These are phyloP conservation scores for Neurospora pannonica DNA, from an alignment of 495 filamentous ascomycete genomes.

Conservation along the genomic window DNA sequence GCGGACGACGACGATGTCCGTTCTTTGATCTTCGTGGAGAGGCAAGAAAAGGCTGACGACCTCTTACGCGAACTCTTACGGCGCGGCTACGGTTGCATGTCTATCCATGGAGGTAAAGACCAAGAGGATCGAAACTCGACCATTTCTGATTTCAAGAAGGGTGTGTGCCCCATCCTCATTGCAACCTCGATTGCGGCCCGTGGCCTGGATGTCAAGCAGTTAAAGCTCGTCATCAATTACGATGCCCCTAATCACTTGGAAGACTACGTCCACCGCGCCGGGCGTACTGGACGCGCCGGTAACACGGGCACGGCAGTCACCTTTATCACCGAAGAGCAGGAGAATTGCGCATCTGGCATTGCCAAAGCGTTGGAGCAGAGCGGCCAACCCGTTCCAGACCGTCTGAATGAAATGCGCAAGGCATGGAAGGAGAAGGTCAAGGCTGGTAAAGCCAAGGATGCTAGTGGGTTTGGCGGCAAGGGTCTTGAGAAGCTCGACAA, in stretches of 20 bases:
- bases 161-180: slow-evolving; percentile 78
- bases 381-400: slow-evolving; percentile 68
- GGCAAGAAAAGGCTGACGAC: slow-evolving; percentile 87
- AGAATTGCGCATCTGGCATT: slow-evolving; percentile 81
- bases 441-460: slow-evolving; percentile 79
- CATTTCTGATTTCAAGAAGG: slow-evolving; percentile 91
- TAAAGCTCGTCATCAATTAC: slow-evolving; percentile 95
- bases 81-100: slow-evolving; percentile 89
- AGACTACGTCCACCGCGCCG: slow-evolving; percentile 95
- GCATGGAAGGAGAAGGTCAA: slow-evolving; percentile 83
- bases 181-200: slow-evolving; percentile 95
- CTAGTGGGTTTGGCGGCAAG: slow-evolving; percentile 88
- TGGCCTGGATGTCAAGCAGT: slow-evolving; percentile 91
- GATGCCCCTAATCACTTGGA: slow-evolving; percentile 95
- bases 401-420: slow-evolving; percentile 48
- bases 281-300: slow-evolving; percentile 88
- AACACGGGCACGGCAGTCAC: slow-evolving; percentile 93
- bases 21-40: slow-evolving; percentile 86
- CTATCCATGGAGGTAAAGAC: slow-evolving; percentile 93
- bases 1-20: slow-evolving; percentile 81
- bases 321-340: slow-evolving; percentile 85
- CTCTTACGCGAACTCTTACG: slow-evolving; percentile 73
- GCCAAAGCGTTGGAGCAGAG: slow-evolving; percentile 90
- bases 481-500: slow-evolving; percentile 85
- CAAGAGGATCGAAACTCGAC: slow-evolving; percentile 92